These are phyloP conservation scores for Boechera stricta DNA, from an alignment of 345 rosid species.

Conservation along the genomic window DNA sequence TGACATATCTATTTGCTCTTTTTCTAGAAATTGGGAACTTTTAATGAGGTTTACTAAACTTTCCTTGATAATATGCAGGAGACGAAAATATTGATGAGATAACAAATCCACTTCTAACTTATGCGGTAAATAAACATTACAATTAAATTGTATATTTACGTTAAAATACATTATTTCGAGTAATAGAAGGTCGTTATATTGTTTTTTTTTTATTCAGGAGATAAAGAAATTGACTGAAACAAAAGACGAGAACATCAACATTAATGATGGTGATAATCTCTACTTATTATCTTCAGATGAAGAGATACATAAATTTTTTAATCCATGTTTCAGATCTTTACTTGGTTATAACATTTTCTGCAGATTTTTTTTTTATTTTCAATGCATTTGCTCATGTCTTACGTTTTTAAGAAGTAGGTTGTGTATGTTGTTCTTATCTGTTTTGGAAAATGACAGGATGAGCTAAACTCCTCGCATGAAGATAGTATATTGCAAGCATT, in stretches of 20 bases:
- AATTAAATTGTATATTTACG: neutral
- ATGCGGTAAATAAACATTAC: conserved; percentile 15
- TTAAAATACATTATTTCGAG: neutral
- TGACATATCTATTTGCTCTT: neutral
- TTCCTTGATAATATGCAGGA: conserved; percentile 11
- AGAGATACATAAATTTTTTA: neutral
- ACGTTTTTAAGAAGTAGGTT: neutral
- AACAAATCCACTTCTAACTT: conserved; percentile 14
- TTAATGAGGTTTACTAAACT: neutral
- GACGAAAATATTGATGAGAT: conserved; percentile 27
- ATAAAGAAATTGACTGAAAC: neutral
- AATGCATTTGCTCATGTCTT: neutral
- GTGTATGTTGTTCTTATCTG: neutral
- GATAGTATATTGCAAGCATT: conserved; percentile 12
- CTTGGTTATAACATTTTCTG: neutral
- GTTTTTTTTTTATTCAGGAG: conserved; percentile 15
- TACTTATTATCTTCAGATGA: neutral
- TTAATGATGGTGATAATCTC: neutral
- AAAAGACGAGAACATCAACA: neutral
- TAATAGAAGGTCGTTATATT: neutral
- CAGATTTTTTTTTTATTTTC: neutral
- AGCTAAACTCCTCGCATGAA: neutral
- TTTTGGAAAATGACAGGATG: neutral
- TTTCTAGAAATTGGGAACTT: neutral
- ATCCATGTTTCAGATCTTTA: neutral